Evolutionary conservation across 495 filamentous ascomycete genomes (phyloP), one percentile per base, ranked within the genome.

Genomic region (Penicillium dipodomyicola): DNA sequence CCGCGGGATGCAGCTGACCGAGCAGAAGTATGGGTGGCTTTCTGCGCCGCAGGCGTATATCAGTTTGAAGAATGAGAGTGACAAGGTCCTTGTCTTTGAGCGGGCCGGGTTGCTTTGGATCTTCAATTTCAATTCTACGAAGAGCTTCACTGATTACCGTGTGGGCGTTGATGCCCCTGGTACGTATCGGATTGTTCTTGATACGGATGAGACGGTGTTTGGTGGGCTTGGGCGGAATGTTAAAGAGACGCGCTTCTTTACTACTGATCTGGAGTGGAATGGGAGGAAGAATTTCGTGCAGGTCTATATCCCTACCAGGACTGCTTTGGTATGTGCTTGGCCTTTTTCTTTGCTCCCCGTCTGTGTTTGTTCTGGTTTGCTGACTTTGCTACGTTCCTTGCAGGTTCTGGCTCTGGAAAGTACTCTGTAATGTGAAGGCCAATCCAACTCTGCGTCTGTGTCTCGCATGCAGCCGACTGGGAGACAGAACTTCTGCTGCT

Each of bases 31-130:
- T 71, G 91, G 92, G 63, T 98, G 94, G 94, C 79, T 98, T 44
- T 88, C 93, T 65, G 74, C 89, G 3, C 69, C 85, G 5, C 92
- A 97, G 77, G 94, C 93, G 5, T 94, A 92, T 68, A 85, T 98
- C 54, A 90, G 86, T 63, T 79, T 98, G 63, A 97, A 97, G 84
- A 86, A 98, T 72, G 92, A 98, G 68, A 77, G 66, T 39, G 94
- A 98, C 74, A 98, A 97, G 76, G 89, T 97, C 19, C 82, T 98
- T 59, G 92, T 95, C 49, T 98, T 97, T 70, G 94, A 98, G 76
- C 84, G 94, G 23, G 94, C 85, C 4, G 92, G 92, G 0, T 70
- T 96, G 41, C 76, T 98, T 32, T 98, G 90, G 82, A 83, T 96
- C 62, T 97, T 98, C 81, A 98, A 98, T 73, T 96, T 96, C 80